These are phyloP conservation scores for Isatis lusitanica DNA, from an alignment of 441 rosid species.

Conservation along the genomic window DNA sequence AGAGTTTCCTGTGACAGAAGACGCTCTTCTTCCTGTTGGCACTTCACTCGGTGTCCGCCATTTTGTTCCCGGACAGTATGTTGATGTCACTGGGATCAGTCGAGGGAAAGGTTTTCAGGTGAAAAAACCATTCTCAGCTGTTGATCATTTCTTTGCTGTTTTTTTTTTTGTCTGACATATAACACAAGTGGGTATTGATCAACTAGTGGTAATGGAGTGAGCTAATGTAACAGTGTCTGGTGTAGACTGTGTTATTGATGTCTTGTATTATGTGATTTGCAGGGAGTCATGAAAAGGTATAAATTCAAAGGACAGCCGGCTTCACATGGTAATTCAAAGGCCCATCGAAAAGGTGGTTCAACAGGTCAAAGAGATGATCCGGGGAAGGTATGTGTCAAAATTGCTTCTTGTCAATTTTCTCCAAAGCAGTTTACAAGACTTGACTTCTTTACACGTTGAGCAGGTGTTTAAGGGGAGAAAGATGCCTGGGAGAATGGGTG, in stretches of 20 bases:
- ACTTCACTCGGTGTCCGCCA: constrained; percentile 78
- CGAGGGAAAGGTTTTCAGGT: constrained; percentile 98
- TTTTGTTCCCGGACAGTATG: constrained; percentile 88
- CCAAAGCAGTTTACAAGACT: not conserved
- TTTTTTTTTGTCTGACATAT: not conserved
- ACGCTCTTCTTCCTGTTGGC: constrained; percentile 91
- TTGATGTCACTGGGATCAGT: constrained; percentile 87
- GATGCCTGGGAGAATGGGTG: constrained; percentile 99
- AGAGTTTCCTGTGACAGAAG: constrained; percentile 94
- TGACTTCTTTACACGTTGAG: constrained; percentile 20
- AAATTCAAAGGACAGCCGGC: constrained; percentile 64
- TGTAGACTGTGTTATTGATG: constrained; percentile 13
- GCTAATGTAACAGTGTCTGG: not conserved
- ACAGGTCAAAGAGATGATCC: constrained; percentile 98
- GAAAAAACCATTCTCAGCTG: not conserved
- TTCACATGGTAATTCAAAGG: constrained; percentile 82
- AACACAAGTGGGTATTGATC: constrained; percentile 1
- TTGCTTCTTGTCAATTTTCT: constrained; percentile 12
- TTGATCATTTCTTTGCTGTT: not conserved
- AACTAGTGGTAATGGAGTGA: not conserved
- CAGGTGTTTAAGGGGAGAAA: constrained; percentile 70
- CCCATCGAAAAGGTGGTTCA: constrained; percentile 85
- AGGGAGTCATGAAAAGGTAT: constrained; percentile 92
- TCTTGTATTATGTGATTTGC: constrained; percentile 22
- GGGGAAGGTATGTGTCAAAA: constrained; percentile 68